Percentiles rank a stretch among this genome's conserved stretches.
Conservation (phyloP, 106 monocot species). For the Vanilla planifolia region DNA sequence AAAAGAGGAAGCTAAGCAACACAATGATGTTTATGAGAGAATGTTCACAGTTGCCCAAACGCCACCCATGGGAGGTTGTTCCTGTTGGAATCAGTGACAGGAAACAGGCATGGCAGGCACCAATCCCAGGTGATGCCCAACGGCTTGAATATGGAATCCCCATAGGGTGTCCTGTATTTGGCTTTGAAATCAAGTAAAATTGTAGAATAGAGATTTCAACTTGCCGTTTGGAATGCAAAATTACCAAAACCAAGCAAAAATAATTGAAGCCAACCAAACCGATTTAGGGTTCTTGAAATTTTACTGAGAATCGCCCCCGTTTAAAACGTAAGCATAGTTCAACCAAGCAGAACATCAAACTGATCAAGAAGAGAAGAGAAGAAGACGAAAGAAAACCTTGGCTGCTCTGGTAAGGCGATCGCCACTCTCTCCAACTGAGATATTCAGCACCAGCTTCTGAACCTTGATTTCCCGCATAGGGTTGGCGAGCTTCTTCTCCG, state of each 20-base stretch:
- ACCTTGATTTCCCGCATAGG: conserved; percentile 30
- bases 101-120: conserved; percentile 64
- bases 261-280: no score
- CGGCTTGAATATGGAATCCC: no score
- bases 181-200: no score
- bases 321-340: no score
- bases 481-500: conserved; percentile 24
- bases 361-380: not conserved
- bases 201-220: no score
- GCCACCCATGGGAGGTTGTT: conserved; percentile 58
- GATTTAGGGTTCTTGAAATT: no score
- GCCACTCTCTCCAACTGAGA: conserved; percentile 22
- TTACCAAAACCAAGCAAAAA: no score
- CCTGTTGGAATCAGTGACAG: conserved; percentile 95
- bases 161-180: no score
- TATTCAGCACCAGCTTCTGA: conserved; percentile 29
- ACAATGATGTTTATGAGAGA: no score
- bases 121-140: no score
- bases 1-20: conserved; percentile 55
- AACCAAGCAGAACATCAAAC: not conserved
- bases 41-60: conserved; percentile 46
- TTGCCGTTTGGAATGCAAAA: no score
- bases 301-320: no score
- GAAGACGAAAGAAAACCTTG: conserved; percentile 10
- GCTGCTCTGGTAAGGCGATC: conserved; percentile 26